A percentile compares a stretch with the other conserved stretches of the same genome.
Conservation (phyloP, 2,329 filamentous ascomycete species). For the Dactylellina parvicollis region DNA sequence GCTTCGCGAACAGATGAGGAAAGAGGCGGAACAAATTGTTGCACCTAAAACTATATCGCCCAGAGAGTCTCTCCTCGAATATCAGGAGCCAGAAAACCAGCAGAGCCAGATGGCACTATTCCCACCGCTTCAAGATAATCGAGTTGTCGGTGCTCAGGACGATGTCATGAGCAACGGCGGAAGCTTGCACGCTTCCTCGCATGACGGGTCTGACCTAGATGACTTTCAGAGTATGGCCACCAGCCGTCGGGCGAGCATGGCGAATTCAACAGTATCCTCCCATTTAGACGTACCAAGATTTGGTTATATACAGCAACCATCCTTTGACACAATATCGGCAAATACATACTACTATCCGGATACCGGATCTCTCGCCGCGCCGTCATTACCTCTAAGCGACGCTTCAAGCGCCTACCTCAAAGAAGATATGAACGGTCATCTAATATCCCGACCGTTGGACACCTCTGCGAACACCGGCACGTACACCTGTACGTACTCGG, state of each 20-base stretch:
- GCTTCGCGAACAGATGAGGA: conserved; percentile 58
- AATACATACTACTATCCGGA: conserved; percentile 46
- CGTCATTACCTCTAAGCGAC: conserved; percentile 27
- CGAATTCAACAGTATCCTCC: conserved; percentile 50
- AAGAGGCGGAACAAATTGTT: conserved; percentile 61
- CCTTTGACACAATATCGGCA: conserved; percentile 47
- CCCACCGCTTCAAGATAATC: conserved; percentile 61
- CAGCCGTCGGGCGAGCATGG: conserved; percentile 60
- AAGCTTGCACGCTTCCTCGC: conserved; percentile 57
- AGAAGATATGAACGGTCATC: conserved; percentile 31
- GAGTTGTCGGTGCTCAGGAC: conserved; percentile 64
- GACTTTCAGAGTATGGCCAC: conserved; percentile 63
- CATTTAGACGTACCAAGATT: conserved; percentile 60
- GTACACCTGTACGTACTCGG: conserved; percentile 95
- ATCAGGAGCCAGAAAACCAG: conserved; percentile 74
- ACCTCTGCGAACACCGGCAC: conserved; percentile 79
- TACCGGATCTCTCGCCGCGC: conserved; percentile 11
- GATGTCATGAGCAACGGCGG: conserved; percentile 61
- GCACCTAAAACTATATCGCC: conserved; percentile 90
- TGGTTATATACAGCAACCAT: conserved; percentile 61
- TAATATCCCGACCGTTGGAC: conserved; percentile 34
- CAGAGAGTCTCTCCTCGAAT: conserved; percentile 89
- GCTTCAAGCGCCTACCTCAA: conserved; percentile 30
- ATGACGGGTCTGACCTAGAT: conserved; percentile 61
- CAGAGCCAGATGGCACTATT: conserved; percentile 79